Evolutionary conservation across 768 basidiomycete species (phyloP), one percentile per base, ranked within the genome.

Genomic region (Lanmaoa rubissima): DNA sequence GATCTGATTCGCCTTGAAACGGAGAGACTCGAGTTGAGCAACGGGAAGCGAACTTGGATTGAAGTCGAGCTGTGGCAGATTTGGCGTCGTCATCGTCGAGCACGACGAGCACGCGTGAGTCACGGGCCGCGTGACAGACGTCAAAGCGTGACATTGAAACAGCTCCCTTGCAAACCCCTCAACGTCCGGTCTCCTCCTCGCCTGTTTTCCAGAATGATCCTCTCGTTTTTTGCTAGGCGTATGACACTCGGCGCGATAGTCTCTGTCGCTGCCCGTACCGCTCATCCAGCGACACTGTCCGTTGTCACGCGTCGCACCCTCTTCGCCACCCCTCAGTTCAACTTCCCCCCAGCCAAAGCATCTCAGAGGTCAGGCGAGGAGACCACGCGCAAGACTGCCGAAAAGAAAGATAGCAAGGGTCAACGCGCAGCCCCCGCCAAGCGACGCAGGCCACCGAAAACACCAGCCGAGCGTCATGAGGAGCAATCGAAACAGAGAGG

Each of bases 1-100:
- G 36, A 92, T 89, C 68, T 91, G 89, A 57, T 81, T 83, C 4
- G 87, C 80, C 61, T 90, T 90, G 76, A 89, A 89, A 39, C 80
- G 79, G 49, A 92, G 76, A 5, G 88, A 90, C 63, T 92, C 90
- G 14, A 92, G 81, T 59, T 90, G 87, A 4, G 83, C 77, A 24
- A 87, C 71, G 3, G 88, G 87, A 0, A 89, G 71, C 10, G 64
- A 51, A n/a, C 73, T 73, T 0, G 73, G 59, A 34, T 72, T 68
- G 43, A 74, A 65, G 28, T 43, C 55, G 42, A 46, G 36, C 35
- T 53, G 53, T 19, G 49, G 52, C 8, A 10, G 51, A 28, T 41
- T 43, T 12, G 16, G 17, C 38, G 48, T 34, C 45, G 50, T 12
- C 55, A 49, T 62, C 36, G 46, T 46, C 31, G 54, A 5, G 14